Conservation (phyloP, 306 rosid species). For the apple (Malus domestica) region DNA sequence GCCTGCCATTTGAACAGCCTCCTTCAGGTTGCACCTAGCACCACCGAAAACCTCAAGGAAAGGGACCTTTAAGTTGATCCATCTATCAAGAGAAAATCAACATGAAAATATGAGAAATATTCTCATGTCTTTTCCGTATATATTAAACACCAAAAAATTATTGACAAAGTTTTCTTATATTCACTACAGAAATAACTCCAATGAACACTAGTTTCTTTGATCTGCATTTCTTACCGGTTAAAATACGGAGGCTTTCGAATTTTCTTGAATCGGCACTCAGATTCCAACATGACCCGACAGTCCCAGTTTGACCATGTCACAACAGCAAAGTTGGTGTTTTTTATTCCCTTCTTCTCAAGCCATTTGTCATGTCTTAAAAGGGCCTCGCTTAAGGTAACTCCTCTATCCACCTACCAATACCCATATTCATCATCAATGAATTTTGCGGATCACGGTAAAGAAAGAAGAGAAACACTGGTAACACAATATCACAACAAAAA, state of each 20-base stretch:
- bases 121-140: background rate
- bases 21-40: slow-evolving; percentile 75
- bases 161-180: background rate
- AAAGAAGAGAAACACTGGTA: background rate
- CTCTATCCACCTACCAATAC: slow-evolving; percentile 77
- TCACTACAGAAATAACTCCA: slow-evolving; percentile 6
- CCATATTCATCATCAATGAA: slow-evolving; percentile 5
- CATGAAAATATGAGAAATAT: background rate
- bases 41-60: slow-evolving; percentile 78
- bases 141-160: background rate
- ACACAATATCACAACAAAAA: background rate
- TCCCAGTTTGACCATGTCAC: slow-evolving; percentile 98
- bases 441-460: slow-evolving; percentile 3
- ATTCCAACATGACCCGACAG: slow-evolving; percentile 87
- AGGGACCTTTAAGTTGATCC: slow-evolving; percentile 87
- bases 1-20: slow-evolving; percentile 86
- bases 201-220: background rate
- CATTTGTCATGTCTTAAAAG: slow-evolving; percentile 90
- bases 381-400: slow-evolving; percentile 81
- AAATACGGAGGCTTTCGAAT: slow-evolving; percentile 88
- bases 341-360: slow-evolving; percentile 92
- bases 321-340: slow-evolving; percentile 79
- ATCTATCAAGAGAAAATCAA: slow-evolving; percentile 42
- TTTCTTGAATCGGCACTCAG: slow-evolving; percentile 90
- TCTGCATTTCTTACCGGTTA: slow-evolving; percentile 51